Evolutionary conservation across 306 rosid genomes (phyloP), one percentile per base, ranked within the genome.

Genomic region (Cicer pinnatifidum): DNA sequence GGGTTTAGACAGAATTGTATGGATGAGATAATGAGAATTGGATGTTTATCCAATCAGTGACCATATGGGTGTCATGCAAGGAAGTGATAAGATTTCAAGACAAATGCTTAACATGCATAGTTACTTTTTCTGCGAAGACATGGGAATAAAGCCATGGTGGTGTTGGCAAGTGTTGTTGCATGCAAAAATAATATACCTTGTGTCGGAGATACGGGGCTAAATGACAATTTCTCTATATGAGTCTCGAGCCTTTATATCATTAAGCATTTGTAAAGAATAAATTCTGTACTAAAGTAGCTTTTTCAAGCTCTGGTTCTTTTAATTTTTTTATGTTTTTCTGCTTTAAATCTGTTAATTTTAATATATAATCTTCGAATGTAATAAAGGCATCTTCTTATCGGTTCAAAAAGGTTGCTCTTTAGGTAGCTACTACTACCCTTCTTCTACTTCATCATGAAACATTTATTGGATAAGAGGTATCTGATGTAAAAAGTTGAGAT

Each of bases 151-250:
- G 77, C 59, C 74, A 70, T 38, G 82, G 69, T 70, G 77, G 65
- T 69, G 69, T 69, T 67, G 48, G 63, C 15, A 44, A 54, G 79
- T 68, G 72, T 70, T 75, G 73, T 77, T 73, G 67, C 82, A 71
- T 81, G 84, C 80, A 79, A 80, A 78, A 83, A 67, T 73, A 82
- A 54, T 78, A 72, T 81, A 77, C 76, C 77, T 10, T 48, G 75
- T 89, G 97, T 92, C 87, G 89, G 92, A 82, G 44, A 82, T 62
- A 73, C 17, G 62, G 64, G 85, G 71, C 96, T 81, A 86, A 83
- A 81, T 85, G 92, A 83, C 91, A 85, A 80, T 45, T 69, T 76
- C 82, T 67, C 64, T 71, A 38, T 71, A 45, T 70, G 53, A 77
- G 45, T 47, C 53, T 47, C 53, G 65, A 56, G 77, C 64, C 61